Base-by-base conservation (phyloP, 495 filamentous ascomycete genomes). In the Penicillium atrosanguineum region DNA sequence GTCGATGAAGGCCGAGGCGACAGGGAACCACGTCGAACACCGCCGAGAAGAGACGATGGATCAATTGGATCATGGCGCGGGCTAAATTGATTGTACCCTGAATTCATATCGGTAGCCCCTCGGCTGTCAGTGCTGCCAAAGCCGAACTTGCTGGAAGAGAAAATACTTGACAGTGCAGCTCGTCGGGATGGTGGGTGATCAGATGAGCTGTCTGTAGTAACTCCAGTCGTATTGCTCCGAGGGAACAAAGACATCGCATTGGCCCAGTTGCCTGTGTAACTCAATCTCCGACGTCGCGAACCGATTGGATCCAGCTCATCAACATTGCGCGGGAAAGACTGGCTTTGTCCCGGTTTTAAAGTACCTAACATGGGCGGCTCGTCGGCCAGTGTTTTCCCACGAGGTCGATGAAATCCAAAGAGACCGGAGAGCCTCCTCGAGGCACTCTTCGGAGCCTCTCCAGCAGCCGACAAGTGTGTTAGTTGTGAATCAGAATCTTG, bases 1-100 rank as follows among this genome's bases (percentile, higher is more conserved):
- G 88, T 89, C 14, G 90, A 93, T 2, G 86, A 81, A 21, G 90
- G 89, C 23, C 90, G 76, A 3, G 88, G 87, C 34, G 88, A 90
- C 46, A 86, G 76, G 14, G 85, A 80, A 44, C 85, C 83, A 16
- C 86, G 75, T 48, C 73, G 66, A 62, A 77, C 64, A 20, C 83
- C 77, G 25, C 83, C 79, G 15, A 80, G 69, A 21, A 80, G 71
- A 16, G 73, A 74, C 8, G 74, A 69, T 6, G 81, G 74, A 50
- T 86, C 83, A 38, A 83, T 75, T 5, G 79, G 75, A 55, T 86
- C 84, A 49, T 80, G 74, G 25, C 75, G 77, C 16, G 82, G 74
- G 53, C 79, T 80, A 57, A 87, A 88, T 57, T 84, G 80, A 55
- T 85, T 85, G 51, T 86, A 84, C 52, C 71, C 76, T 52, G 61